Evolutionary conservation across 768 basidiomycete genomes (phyloP).

Genomic region (Saitozyma podzolica): DNA sequence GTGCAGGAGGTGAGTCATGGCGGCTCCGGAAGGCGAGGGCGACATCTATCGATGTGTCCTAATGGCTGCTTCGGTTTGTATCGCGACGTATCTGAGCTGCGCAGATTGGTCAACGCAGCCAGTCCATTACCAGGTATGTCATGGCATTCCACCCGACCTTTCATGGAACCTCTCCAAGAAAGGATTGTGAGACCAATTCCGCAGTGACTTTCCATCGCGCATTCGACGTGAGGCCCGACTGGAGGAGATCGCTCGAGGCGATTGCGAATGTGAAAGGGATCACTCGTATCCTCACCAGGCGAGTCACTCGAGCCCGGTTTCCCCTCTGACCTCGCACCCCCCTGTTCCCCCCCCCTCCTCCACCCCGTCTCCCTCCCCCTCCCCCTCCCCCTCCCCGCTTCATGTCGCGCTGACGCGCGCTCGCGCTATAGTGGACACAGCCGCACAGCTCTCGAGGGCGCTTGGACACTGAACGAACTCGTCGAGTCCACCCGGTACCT

Average conservation of each 20-base stretch:
- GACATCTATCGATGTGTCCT: not conserved
- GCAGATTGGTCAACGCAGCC: not conserved
- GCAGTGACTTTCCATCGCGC: constrained; percentile 32
- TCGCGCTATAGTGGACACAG: constrained; percentile 1
- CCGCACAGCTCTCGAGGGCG: constrained; percentile 11
- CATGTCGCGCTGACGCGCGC: too few species aligned
- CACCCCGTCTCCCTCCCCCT: too few species aligned
- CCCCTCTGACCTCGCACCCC: not conserved
- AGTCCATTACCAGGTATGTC: constrained; percentile 2
- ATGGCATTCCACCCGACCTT: not conserved
- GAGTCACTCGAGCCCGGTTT: not conserved
- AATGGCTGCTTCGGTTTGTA: not conserved
- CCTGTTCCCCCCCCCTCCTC: too few species aligned
- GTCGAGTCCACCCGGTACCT: not conserved
- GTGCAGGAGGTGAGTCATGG: constrained; percentile 7
- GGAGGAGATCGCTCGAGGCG: constrained; percentile 5
- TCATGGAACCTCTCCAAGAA: not conserved
- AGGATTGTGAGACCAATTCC: not conserved
- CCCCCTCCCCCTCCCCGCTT: too few species aligned
- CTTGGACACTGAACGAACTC: not conserved
- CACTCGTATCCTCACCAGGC: constrained; percentile 25
- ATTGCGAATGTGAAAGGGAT: constrained; percentile 12
- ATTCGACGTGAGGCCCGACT: constrained; percentile 20
- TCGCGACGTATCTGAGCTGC: not conserved
- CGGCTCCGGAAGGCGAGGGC: not conserved